Base-by-base conservation (phyloP, 257 asterid species). In the Verbascum thapsus region DNA sequence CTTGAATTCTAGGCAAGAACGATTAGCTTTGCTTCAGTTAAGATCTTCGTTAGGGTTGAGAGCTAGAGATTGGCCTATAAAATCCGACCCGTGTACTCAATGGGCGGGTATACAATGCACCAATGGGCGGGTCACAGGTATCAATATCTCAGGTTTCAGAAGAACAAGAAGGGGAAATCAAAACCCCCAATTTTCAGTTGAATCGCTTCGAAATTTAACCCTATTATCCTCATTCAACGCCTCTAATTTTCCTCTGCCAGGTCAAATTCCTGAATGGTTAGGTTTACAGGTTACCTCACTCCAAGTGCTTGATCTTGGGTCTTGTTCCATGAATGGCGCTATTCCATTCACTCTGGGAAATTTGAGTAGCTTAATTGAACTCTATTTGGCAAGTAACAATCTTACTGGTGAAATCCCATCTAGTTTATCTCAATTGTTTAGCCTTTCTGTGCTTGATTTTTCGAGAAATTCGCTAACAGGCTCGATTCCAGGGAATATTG, bases 31-130 rank as follows among this genome's bases (percentile, higher is more conserved):
- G 74, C 80, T 84, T 60, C 80, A 73, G 61, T 58, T 84, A 76
- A 81, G 91, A 81, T 81, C 88, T 68, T 79, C 88, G 4, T 77
- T 84, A 73, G 91, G 91, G 62, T 52, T 84, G 53, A 72, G 88
- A 62, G 71, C 82, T 1, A 81, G 34, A 73, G 83, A 81, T 18
- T 84, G 91, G 91, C 84, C 84, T 11, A 52, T 77, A 48, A 84
- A 81, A 49, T 32, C 75, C 23, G 81, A 81, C 64, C 91, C 88
- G 30, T 84, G 91, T 47, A 39, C 44, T 10, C 8, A 45, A 47
- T 84, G 88, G 88, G 74, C 34, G 38, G 88, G 88, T 22, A 53
- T 84, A 15, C 45, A 60, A 45, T 84, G 91, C 66, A 52, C 11
- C 58, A 75, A 70, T 66, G 85, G 88, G 63, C 54, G 78, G 39